phyloP scores from a whole-genome alignment of 345 rosid species.

The Eucalyptus coolabah region DNA sequence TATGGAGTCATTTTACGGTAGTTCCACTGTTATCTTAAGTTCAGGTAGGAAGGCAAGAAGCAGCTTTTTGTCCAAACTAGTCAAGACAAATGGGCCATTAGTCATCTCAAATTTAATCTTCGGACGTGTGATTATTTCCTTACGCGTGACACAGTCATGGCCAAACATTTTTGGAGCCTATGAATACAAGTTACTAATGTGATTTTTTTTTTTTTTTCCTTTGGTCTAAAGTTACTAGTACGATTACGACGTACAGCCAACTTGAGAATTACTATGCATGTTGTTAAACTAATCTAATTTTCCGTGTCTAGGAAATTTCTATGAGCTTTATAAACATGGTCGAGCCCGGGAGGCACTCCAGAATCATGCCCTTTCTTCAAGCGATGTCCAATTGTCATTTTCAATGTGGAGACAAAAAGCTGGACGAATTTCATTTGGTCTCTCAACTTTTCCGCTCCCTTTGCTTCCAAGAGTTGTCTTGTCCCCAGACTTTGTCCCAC shows the following conservation, averaged over 20 bases:
- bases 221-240: not conserved
- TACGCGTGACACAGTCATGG: fast-evolving
- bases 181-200: too few relatives aligned
- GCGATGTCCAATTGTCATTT: not conserved
- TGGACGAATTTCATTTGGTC: not conserved
- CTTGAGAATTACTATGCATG: not conserved
- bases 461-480: not conserved
- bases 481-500: not conserved
- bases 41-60: not conserved
- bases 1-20: fast-evolving
- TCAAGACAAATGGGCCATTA: not conserved
- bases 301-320: not conserved
- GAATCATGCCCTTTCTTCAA: not conserved
- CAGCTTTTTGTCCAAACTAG: not conserved
- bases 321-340: not conserved
- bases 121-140: not conserved
- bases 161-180: not conserved
- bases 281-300: fast-evolving
- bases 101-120: not conserved
- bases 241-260: not conserved
- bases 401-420: not conserved
- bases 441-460: not conserved
- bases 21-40: not conserved
- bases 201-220: too few relatives aligned
- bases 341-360: not conserved